Conservation (phyloP, 306 rosid species). For the Cicer arietinum region DNA sequence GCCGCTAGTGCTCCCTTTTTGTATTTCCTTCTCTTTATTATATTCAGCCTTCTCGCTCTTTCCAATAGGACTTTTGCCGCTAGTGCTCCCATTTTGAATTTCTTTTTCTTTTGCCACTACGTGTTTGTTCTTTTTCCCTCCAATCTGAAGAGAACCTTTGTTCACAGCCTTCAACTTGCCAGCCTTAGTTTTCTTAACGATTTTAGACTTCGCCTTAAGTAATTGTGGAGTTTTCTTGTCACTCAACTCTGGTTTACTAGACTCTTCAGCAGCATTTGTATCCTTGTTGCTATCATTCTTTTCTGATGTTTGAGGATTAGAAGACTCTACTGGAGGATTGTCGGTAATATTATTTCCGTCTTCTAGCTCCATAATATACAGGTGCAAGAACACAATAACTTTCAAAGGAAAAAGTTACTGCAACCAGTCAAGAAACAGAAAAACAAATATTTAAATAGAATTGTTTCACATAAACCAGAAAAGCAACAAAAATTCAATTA, state of each 20-base stretch:
- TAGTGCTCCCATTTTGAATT: slow-evolving; percentile 38
- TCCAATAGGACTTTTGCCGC: slow-evolving; percentile 7
- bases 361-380: slow-evolving; percentile 49
- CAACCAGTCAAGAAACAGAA: slow-evolving; percentile 15
- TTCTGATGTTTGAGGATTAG: slow-evolving; percentile 25
- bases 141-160: slow-evolving; percentile 39
- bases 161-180: slow-evolving; percentile 40
- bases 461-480: slow-evolving; percentile 4
- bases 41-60: slow-evolving; percentile 39
- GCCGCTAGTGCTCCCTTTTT: slow-evolving; percentile 37
- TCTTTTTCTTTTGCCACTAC: slow-evolving; percentile 40
- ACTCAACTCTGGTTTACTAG: slow-evolving; percentile 47
- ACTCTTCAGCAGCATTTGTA: slow-evolving; percentile 46
- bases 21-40: slow-evolving; percentile 41
- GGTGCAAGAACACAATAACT: not conserved
- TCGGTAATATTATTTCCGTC: slow-evolving; percentile 43
- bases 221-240: slow-evolving; percentile 50
- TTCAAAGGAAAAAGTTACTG: slow-evolving; percentile 20
- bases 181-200: slow-evolving; percentile 57
- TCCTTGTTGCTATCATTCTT: slow-evolving; percentile 42
- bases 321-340: slow-evolving; percentile 39
- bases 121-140: slow-evolving; percentile 36
- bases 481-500: slow-evolving; percentile 4
- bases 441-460: not conserved
- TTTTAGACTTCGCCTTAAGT: slow-evolving; percentile 61